phyloP scores from a whole-genome alignment of 108 stramenopile species.

The Conticribra weissflogii region DNA sequence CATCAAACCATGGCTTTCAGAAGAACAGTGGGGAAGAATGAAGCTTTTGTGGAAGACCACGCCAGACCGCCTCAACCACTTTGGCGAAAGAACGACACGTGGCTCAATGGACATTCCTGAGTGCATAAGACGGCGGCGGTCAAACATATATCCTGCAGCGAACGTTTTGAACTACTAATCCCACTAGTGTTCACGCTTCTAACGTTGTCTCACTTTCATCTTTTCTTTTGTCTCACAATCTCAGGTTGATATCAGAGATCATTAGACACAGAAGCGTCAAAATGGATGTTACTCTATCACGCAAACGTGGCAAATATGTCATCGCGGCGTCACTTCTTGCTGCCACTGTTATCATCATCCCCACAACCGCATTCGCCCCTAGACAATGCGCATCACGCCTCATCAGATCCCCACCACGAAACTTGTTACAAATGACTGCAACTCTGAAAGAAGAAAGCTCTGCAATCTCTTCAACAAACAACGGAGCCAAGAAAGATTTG shows the following conservation, averaged over 20 bases:
- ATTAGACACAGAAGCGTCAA: not conserved
- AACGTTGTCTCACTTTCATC: no score
- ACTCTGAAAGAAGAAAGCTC: constrained; percentile 30
- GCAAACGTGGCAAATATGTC: constrained; percentile 20
- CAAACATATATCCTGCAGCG: no score
- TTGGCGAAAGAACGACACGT: no score
- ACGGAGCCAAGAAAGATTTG: constrained; percentile 19
- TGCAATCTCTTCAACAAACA: constrained; percentile 20
- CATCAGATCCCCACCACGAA: constrained; percentile 12
- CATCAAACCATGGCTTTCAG: no score
- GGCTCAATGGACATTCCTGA: no score
- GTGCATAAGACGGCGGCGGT: no score
- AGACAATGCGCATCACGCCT: constrained; percentile 17
- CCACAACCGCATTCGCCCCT: constrained; percentile 29
- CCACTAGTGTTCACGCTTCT: no score
- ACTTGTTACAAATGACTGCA: constrained; percentile 40
- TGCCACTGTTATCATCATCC: not conserved
- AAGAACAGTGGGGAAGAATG: no score
- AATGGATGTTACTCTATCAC: constrained; percentile 9
- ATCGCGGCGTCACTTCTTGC: constrained; percentile 16
- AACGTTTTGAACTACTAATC: no score
- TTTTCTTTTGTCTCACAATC: not conserved
- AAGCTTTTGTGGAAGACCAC: no score
- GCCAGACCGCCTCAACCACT: no score
- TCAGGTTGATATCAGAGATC: not conserved